Base-by-base conservation (phyloP, 176 grass and related monocot genomes). In the Miscanthus lutarioriparius region DNA sequence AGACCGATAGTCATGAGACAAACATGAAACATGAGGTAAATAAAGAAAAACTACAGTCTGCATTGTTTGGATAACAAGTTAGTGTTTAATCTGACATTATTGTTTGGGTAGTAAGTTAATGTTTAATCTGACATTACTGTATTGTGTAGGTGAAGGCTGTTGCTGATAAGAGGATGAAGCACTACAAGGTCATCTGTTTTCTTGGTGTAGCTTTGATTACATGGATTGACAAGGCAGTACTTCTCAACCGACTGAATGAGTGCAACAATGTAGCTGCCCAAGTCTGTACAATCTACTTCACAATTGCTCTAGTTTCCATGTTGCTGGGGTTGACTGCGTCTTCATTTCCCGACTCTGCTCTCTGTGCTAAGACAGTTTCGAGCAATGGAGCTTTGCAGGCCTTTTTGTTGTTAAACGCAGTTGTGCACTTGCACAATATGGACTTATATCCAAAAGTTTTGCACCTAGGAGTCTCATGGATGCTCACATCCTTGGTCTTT, bases 381-480 rank as follows among this genome's bases (percentile, higher is more conserved):
- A 54, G 47, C 17, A 75, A 75, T 35, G 73, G 73, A 33, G 27
- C 17, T 1, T 1, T 75, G 4, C 73, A 75, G 3, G 17, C 7
- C 0, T 54, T 75, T 6, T 5, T 75, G 1, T 13, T 12, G 0
- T 3, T 35, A 20, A 75, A 22, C 1, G 10, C 17, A 2, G 20
- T 20, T 0, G 0, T 75, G 0, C 73, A 75, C 2, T 0, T 75
- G 0, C 4, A 1, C 0, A 20, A 1, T 0, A 20, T 54, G 0
- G 73, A 54, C 0, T 1, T 54, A 7, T 75, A 75, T 35, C 5
- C 47, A 12, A 1, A 75, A 0, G 0, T 54, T 1, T 0, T 12
- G 0, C 4, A 36, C 4, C 17, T 75, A 33, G 5, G 4, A 10
- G 1, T 35, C 6, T 33, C 47, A 3, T 22, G 5, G 7, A 0